Base-by-base conservation (phyloP, 441 rosid species). In the Pelargonium fulgidum region DNA sequence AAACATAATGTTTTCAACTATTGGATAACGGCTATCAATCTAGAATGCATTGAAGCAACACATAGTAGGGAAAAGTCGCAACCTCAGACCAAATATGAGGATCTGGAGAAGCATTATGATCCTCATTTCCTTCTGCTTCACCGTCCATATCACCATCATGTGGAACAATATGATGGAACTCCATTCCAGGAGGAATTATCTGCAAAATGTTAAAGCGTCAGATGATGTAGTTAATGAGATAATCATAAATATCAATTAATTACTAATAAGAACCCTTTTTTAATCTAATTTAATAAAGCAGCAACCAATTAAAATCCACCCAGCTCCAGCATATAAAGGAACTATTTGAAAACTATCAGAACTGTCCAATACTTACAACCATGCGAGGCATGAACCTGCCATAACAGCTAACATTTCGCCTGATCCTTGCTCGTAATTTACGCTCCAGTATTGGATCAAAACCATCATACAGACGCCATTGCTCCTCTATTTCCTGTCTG, bases 141-240 rank as follows among this genome's bases (percentile, higher is more conserved):
- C 86, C 89, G 29, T 92, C 97, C 72, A 82, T 72, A 76, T 91
- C 97, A 75, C 93, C 97, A 80, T 85, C 93, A 61, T 79, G 90
- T 7, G 96, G 94, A 78, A 85, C 81, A 70, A 89, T 88, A 82
- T 89, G 88, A 80, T 88, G 88, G 80, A 92, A 89, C 77, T 92
- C 97, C 97, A 92, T 92, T 76, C 97, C 97, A 64, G 97, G 97
- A 77, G 97, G 89, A 68, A 92, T 92, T 81, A 80, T 76, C 97
- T 89, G 83, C 65, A 75, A 26, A 66, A 70, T 33, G 61, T 54
- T 54, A 54, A 9, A 54, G 61, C 61, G 17, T 54, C 61, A 54
- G 22, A 54, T 54, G 19, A 14, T 54, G 61, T 7, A 17, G 61
- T 54, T 54, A 14, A 54, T 54, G 17, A 20, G 19, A 54, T 54